Conservation (phyloP, 331 rosid genomes). For the Stylosanthes scabra region DNA sequence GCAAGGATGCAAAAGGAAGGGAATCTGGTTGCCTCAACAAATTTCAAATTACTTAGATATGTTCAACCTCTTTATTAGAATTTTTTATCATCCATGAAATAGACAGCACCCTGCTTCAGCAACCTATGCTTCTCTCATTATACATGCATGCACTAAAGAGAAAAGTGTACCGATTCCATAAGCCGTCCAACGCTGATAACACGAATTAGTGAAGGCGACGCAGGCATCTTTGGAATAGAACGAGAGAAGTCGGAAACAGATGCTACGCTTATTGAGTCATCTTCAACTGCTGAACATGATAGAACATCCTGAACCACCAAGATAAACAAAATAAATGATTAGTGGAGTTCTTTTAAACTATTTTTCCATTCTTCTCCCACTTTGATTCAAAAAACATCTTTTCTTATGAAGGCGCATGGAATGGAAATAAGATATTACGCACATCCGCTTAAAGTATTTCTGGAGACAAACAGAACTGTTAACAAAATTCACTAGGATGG, state of each 20-base stretch:
- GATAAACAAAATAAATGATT: not conserved
- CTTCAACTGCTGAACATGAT: constrained; percentile 65
- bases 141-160: not conserved
- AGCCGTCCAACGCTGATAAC: constrained; percentile 94
- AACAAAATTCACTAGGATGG: not conserved
- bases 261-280: constrained; percentile 84
- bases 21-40: not conserved
- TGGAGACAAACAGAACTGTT: not conserved
- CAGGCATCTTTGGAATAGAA: constrained; percentile 70
- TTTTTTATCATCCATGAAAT: not conserved
- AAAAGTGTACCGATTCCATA: constrained; percentile 77
- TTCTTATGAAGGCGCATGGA: not conserved
- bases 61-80: not conserved
- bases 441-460: not conserved
- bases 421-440: no score
- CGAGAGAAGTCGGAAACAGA: constrained; percentile 75
- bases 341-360: not conserved
- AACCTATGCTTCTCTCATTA: not conserved
- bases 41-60: constrained; percentile 1
- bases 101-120: not conserved
- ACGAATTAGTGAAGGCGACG: constrained; percentile 63
- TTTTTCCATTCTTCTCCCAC: no score
- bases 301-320: constrained; percentile 69
- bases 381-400: not conserved
- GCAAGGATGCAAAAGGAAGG: not conserved